These are phyloP conservation scores for Tetracentron sinense DNA, from an alignment of 164 flowering plant genomes.

Conservation along the genomic window DNA sequence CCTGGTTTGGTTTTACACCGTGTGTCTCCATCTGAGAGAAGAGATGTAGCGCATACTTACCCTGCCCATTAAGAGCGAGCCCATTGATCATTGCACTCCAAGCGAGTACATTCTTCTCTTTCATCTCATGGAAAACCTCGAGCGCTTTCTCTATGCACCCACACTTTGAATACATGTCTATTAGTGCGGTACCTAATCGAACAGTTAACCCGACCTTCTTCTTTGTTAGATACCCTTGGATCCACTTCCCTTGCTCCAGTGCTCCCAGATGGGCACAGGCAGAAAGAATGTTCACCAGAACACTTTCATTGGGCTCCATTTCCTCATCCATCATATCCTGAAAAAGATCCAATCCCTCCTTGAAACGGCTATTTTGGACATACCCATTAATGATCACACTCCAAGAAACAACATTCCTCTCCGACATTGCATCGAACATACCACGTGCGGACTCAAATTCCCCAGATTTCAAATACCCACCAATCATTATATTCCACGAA, in stretches of 20 bases:
- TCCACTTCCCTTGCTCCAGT: constrained; percentile 21
- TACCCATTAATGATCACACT: constrained; percentile 15
- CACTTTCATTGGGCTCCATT: constrained; percentile 21
- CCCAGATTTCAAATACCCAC: constrained; percentile 21
- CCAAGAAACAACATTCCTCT: constrained; percentile 19
- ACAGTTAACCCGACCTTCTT: constrained; percentile 4
- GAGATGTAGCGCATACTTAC: constrained; percentile 15
- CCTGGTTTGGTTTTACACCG: constrained; percentile 19
- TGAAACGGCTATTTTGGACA: constrained; percentile 7
- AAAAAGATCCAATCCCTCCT: constrained; percentile 18
- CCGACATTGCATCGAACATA: constrained; percentile 11
- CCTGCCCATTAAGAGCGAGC: constrained; percentile 21
- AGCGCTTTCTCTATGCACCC: constrained; percentile 18
- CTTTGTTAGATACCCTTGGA: constrained; percentile 15
- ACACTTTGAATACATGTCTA: constrained; percentile 27
- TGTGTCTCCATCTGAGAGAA: constrained; percentile 14
- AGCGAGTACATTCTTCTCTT: constrained; percentile 19
- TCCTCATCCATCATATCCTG: constrained; percentile 12
- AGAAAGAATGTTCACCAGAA: constrained; percentile 19
- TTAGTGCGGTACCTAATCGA: constrained; percentile 20
- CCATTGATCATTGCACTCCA: constrained; percentile 27
- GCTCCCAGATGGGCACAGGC: constrained; percentile 24
- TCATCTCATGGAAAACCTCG: constrained; percentile 17
- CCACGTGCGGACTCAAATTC: constrained; percentile 8
- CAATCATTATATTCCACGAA: constrained; percentile 21